Conservation (phyloP, 2,329 filamentous ascomycete species). For the Trichoderma sp. region DNA sequence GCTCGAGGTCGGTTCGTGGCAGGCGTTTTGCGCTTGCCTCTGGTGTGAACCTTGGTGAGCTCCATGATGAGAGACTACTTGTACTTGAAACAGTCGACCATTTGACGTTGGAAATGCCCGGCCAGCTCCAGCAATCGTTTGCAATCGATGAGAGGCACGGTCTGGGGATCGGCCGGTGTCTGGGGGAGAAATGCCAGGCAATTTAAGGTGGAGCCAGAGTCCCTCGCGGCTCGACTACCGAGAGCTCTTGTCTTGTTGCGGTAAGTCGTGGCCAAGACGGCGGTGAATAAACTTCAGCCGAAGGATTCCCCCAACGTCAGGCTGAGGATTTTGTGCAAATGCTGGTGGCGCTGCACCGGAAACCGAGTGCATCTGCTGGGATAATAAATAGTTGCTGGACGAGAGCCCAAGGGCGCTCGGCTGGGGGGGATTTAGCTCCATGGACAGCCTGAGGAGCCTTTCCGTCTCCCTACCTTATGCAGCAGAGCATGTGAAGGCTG, state of each 20-base stretch:
- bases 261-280: slow-evolving; percentile 7
- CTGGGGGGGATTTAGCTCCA: neutral
- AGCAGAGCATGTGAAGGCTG: neutral
- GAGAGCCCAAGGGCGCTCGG: neutral
- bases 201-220: slow-evolving; percentile 12
- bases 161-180: neutral
- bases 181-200: neutral
- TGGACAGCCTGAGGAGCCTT: neutral
- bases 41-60: slow-evolving; percentile 49
- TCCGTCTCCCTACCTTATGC: neutral
- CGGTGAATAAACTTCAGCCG: slow-evolving; percentile 19
- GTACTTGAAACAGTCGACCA: neutral
- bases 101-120: neutral
- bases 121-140: neutral
- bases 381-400: neutral
- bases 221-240: slow-evolving; percentile 12
- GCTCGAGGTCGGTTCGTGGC: slow-evolving; percentile 21
- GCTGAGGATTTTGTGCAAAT: neutral
- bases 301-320: neutral
- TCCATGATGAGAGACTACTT: slow-evolving; percentile 1
- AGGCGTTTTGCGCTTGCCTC: slow-evolving; percentile 43
- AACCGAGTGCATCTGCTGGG: neutral
- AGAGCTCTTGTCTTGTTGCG: slow-evolving; percentile 17
- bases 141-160: neutral
- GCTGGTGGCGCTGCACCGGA: neutral